Base-by-base conservation (phyloP, 768 basidiomycete species). In the Boletus pseudopeckii region DNA sequence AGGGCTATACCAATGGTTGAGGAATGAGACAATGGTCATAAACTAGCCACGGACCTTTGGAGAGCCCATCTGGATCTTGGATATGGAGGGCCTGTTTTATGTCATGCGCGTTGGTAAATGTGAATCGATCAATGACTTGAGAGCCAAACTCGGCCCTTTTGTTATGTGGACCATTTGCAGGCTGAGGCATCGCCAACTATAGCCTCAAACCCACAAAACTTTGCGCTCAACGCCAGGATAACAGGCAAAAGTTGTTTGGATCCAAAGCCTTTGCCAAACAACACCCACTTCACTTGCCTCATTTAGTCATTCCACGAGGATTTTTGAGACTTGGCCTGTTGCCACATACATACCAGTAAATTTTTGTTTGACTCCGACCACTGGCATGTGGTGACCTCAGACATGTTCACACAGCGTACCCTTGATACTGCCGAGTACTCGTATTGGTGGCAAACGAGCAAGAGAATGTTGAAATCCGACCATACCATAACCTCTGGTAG, bases 1-100 rank as follows among this genome's bases (percentile, higher is more conserved):
- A 90, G 60, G 26, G 65, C 80, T 80, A 28, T 4, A 38, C 17
- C 20, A 37, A 9, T 9, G 13, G 13, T 40, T 53, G 8, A 59
- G 9, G 4, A 33, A 24, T n/a, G 20, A 18, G 44, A 32, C 20
- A 4, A 18, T 4, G 14, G 26, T 28, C 38, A 9, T 15, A 28
- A 43, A 28, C 20, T 7, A 22, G 41, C 18, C 41, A 43, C 50
- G 34, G 36, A 75, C 62, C 67, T 57, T 64, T 66, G 44, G 64
- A 47, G 14, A 58, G 57, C 17, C 47, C 36, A 47, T 49, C 52
- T 41, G 48, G 34, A 39, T 63, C 60, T 43, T 64, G 56, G 2
- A 42, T 20, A 11, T 48, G 58, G 2, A 71, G 46, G 28, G 47
- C 61, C 22, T 53, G 47, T 33, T 48, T 56, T 47, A 71, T 60